Conservation (phyloP, 2,329 filamentous ascomycete genomes). For the Penicillium sp. region DNA sequence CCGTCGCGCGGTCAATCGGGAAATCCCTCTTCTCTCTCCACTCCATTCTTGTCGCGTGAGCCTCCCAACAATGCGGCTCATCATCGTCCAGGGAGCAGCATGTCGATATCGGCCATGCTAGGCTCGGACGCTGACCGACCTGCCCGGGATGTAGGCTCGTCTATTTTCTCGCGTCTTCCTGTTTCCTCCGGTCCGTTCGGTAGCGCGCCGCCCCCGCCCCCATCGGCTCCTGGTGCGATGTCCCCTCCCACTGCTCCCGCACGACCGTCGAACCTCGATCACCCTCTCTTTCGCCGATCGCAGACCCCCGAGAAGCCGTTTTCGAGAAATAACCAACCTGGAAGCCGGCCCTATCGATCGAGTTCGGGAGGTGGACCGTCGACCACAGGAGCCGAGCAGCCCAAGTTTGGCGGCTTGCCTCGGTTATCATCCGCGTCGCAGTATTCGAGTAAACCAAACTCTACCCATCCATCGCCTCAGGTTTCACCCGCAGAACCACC, state of each 20-base stretch:
- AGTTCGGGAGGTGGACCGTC: slow-evolving; percentile 40
- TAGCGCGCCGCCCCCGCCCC: slow-evolving; percentile 36
- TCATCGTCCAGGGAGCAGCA: slow-evolving; percentile 65
- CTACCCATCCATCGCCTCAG: slow-evolving; percentile 41
- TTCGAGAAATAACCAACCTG: slow-evolving; percentile 52
- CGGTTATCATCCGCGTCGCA: slow-evolving; percentile 36
- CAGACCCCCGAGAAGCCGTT: slow-evolving; percentile 73
- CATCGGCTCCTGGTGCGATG: slow-evolving; percentile 44
- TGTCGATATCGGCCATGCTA: slow-evolving; percentile 77
- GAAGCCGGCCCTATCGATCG: slow-evolving; percentile 41
- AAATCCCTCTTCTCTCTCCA: slow-evolving; percentile 45
- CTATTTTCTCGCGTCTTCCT: slow-evolving; percentile 55
- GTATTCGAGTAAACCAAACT: slow-evolving; percentile 42
- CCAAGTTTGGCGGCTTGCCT: slow-evolving; percentile 38
- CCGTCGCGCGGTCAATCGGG: slow-evolving; percentile 47
- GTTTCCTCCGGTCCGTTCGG: slow-evolving; percentile 39
- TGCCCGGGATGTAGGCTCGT: slow-evolving; percentile 51
- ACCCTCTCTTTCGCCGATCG: slow-evolving; percentile 67
- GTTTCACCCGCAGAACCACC: slow-evolving; percentile 40
- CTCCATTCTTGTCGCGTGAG: slow-evolving; percentile 57
- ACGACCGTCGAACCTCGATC: slow-evolving; percentile 60
- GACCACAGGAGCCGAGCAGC: slow-evolving; percentile 33
- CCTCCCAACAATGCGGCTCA: slow-evolving; percentile 57
- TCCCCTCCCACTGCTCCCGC: slow-evolving; percentile 48
- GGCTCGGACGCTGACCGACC: slow-evolving; percentile 58